Base-by-base conservation (phyloP, 345 rosid genomes). In the Murraya paniculata region DNA sequence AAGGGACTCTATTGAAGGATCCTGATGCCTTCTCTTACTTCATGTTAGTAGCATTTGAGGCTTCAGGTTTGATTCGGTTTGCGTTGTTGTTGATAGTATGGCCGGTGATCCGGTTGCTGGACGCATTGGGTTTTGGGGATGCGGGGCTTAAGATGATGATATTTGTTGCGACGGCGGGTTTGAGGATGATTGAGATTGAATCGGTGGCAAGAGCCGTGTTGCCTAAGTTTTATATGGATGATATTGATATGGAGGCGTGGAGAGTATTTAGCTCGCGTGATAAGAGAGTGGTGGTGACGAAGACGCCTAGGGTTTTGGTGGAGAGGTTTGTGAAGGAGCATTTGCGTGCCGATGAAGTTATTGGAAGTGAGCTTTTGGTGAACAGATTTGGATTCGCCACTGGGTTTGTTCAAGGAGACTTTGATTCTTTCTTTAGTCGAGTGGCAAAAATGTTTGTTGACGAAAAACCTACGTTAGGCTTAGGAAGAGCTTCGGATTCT, bases 1-100 rank as follows among this genome's bases (percentile, higher is more conserved):
- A 95, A 83, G 98, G 98, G 53, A 82, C 89, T 61, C 86, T 95
- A 24, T 22, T 95, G 72, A 90, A 84, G 76, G 89, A 90, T 81
- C 85, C 83, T 2, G 81, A 91, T 57, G 82, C 90, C 0, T 93
- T 95, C 79, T 90, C 91, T 1, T 95, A 93, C 88, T 95, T 91
- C 90, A 93, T 95, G 98, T 80, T 93, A 67, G 88, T 93, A 4
- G 97, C 97, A 35, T 95, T 95, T 27, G 98, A 95, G 80, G 91
- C 98, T 0, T 91, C 98, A 3, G 95, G 98, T 75, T 70, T 93
- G 61, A 24, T 93, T 33, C 95, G 98, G n/a, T 95, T 93, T 45
- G 84, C 85, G 7, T 24, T 85, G 64, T 24, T 95, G 81, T 62
- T 95, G 71, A 25, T 89, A 59, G 59, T 88, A 0, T 92, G 95